Evolutionary conservation across 1,139 yeast species (phyloP), one percentile per base, ranked within the genome.

Genomic region (Scheffersomyces quercinus): DNA sequence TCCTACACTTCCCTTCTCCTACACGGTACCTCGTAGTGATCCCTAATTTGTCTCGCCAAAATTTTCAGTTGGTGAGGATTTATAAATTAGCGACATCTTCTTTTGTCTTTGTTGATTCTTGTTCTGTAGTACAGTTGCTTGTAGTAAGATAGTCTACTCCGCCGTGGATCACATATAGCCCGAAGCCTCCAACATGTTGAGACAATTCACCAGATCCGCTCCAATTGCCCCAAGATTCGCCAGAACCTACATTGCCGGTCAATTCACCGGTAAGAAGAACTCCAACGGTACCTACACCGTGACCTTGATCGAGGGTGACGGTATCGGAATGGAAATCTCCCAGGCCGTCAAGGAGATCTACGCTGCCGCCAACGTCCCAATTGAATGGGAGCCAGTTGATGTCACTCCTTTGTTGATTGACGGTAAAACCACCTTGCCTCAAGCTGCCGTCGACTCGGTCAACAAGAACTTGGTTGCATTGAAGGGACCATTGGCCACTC

Each of bases 401-500:
- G 99, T 93, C 41, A 88, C 97, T 45, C 99, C 99, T 43, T 78
- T 88, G 51, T 79, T 93, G 59, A 84, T 88, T 63, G 87, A 93
- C 67, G 97, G 97, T 60, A 86, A 86, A 73, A 91, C 98, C 57
- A 86, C 97, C 46, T 85, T 93, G 59, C 98, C 98, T 53, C 85
- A 86, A 60, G 85, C 83, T 36, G 97, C 98, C 47, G 89, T 93
- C 54, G 91, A 87, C 60, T 87, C 95, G 39, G 93, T 93, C 71
- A 88, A 88, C 79, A 85, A 81, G 73, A 88, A 91, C 78, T 80
- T 85, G 72, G 93, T 93, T 53, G 99, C 98, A 46, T 82, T 93
- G 66, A 93, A 93, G 77, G 99, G 99, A 54, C 98, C 98, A 30
- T 77, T 93, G 63, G 98, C 98, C 47, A 93, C 99, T 37, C 99